Base-by-base conservation (phyloP, 352 stramenopile species). In the Thalassiosira ordinaria region DNA sequence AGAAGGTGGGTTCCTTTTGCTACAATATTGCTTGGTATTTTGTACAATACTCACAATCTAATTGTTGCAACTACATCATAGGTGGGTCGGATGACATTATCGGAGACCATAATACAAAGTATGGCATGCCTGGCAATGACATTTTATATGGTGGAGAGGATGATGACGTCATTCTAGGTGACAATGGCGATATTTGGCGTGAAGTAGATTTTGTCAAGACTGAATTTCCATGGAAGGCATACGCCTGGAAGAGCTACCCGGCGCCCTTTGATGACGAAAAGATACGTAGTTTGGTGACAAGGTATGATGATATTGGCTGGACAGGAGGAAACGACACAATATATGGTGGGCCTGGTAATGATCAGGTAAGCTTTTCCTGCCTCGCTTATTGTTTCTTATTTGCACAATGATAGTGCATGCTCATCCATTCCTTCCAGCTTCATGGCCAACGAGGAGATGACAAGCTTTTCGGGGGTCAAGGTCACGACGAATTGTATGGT, bases 151-250 rank as follows among this genome's bases (percentile, higher is more conserved):
- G 76, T 13, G 60, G 55, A 14, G 44, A 52, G 22, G 60, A 46
- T 13, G 56, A 72, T 46, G 76, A 84, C 66, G 55, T 68, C 13
- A 80, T 84, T 35, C 37, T 84, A 1, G 76, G 68, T 7, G 69
- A 80, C 47, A 84, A 84, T 35, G 75, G 75, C 29, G 51, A 80
- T 14, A 84, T 84, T 69, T 20, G 79, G 37, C 53, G 70, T 7
- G 61, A 64, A 41, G 60, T 73, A 1, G 35, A 56, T 6, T 9
- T 2, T 16, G 59, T 55, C 16, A 41, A 55, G 20, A 61, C 31
- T 26, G 5, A 22, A 39, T 61, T 67, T 27, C 56, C 67, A 14
- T 68, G 53, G 59, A 64, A 9, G 14, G 31, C 46, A 20, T 35
- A 79, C 24, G 29, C 44, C 4, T 80, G 69, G 68, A 69, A 70